Percentiles rank a stretch among this genome's conserved stretches.
Evolutionary conservation across 2,329 filamentous ascomycete genomes (phyloP).

Genomic region (Neofusicoccum laricinum): DNA sequence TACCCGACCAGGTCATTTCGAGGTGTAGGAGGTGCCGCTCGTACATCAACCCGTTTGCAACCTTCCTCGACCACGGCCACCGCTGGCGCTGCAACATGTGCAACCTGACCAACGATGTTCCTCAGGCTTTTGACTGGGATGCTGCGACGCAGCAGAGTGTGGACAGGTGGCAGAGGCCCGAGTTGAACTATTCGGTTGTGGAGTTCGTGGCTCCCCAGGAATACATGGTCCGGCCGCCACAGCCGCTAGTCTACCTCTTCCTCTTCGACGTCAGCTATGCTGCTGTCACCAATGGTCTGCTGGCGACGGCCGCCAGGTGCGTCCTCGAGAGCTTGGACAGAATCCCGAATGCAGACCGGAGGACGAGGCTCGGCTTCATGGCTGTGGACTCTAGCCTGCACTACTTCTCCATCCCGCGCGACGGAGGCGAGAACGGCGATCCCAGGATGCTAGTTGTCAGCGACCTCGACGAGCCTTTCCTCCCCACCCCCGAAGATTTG

Average conservation of each 20-base stretch:
- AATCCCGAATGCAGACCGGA: constrained; percentile 95
- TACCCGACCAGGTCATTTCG: constrained; percentile 96
- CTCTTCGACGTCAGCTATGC: constrained; percentile 92
- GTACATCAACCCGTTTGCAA: constrained; percentile 97
- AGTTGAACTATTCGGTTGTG: constrained; percentile 93
- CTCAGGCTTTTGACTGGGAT: constrained; percentile 99
- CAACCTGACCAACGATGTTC: constrained; percentile 96
- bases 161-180: constrained; percentile 86
- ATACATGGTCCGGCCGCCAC: constrained; percentile 97
- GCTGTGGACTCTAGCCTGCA: constrained; percentile 92
- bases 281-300: constrained; percentile 81
- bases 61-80: constrained; percentile 94
- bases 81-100: constrained; percentile 99
- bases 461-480: constrained; percentile 92
- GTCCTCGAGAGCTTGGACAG: constrained; percentile 92
- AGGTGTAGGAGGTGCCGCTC: constrained; percentile 92
- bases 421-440: constrained; percentile 79
- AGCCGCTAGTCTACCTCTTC: constrained; percentile 93
- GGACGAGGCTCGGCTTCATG: constrained; percentile 90
- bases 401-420: constrained; percentile 92
- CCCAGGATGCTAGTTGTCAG: constrained; percentile 91
- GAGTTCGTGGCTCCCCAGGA: constrained; percentile 98
- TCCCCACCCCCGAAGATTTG: constrained; percentile 89
- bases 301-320: constrained; percentile 88
- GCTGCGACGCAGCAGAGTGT: constrained; percentile 84